A percentile compares a stretch with the other conserved stretches of the same genome.
Evolutionary conservation across 352 stramenopile species (phyloP).

Genomic region (Lagenidium giganteum): DNA sequence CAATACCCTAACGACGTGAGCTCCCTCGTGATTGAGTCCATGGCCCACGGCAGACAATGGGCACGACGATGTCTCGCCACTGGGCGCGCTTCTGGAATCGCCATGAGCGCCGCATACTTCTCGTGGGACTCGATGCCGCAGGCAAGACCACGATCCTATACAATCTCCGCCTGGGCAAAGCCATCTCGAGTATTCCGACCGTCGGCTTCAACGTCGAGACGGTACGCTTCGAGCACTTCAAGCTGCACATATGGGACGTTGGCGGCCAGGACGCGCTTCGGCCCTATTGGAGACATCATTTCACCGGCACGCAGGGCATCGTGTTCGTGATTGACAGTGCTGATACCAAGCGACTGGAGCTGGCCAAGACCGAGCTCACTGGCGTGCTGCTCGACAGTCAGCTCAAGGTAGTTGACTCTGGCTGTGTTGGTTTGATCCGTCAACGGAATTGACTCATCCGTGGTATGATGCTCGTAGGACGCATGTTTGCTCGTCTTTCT

Average conservation of each 20-base stretch:
- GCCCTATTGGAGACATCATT: slow-evolving; percentile 82
- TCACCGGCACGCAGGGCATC: slow-evolving; percentile 81
- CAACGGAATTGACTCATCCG: neutral
- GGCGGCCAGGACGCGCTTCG: slow-evolving; percentile 73
- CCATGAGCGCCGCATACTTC: slow-evolving; percentile 68
- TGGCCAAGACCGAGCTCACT: slow-evolving; percentile 68
- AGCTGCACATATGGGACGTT: slow-evolving; percentile 83
- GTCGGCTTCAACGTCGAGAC: slow-evolving; percentile 84
- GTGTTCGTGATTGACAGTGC: slow-evolving; percentile 83
- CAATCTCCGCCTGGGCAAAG: slow-evolving; percentile 67
- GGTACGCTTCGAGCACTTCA: slow-evolving; percentile 62
- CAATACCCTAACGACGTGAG: slow-evolving; percentile 2
- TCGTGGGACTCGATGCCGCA: slow-evolving; percentile 69
- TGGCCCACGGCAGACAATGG: slow-evolving; percentile 29
- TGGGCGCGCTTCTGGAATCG: slow-evolving; percentile 69
- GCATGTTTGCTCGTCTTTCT: slow-evolving; percentile 63
- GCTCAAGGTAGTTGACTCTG: slow-evolving; percentile 48
- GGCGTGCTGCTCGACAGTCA: slow-evolving; percentile 65
- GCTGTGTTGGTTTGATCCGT: neutral
- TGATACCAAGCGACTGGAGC: slow-evolving; percentile 51
- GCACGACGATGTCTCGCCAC: slow-evolving; percentile 59
- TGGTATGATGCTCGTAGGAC: slow-evolving; percentile 17
- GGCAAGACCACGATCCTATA: slow-evolving; percentile 85
- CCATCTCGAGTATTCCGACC: slow-evolving; percentile 75
- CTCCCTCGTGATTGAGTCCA: slow-evolving; percentile 2